Evolutionary conservation across 1,139 yeast genomes (phyloP).

Genomic region (Lodderomyces pseudojiufengensis): DNA sequence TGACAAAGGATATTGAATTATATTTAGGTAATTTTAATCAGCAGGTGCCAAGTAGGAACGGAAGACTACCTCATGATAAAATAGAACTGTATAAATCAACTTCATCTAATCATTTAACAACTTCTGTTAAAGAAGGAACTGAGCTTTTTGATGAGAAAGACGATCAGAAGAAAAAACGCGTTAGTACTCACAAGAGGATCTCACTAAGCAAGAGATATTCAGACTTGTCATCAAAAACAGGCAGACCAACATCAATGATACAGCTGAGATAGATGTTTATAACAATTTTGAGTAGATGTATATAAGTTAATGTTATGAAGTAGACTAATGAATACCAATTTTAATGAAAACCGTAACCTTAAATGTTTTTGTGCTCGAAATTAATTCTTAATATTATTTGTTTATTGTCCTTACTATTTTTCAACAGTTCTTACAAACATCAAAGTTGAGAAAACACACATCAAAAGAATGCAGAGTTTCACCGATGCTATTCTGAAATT

Average conservation of each 20-base stretch:
- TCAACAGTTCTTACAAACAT: not conserved
- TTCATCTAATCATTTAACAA: constrained; percentile 24
- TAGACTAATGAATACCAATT: no score
- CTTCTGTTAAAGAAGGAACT: constrained; percentile 3
- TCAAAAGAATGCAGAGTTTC: constrained; percentile 16
- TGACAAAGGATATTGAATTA: constrained; percentile 14
- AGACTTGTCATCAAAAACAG: constrained; percentile 14
- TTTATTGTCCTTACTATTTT: not conserved
- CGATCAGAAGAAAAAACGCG: not conserved
- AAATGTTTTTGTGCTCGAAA: not conserved
- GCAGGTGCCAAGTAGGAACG: not conserved
- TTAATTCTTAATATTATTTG: not conserved
- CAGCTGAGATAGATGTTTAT: not conserved
- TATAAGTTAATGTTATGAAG: no score
- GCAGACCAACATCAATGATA: constrained; percentile 11
- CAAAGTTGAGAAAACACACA: no score
- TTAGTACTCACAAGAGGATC: constrained; percentile 9
- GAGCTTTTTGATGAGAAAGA: no score
- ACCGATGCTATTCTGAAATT: constrained; percentile 17
- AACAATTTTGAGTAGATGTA: not conserved
- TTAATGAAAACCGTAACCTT: no score
- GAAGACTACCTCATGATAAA: not conserved
- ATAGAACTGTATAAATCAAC: constrained; percentile 17
- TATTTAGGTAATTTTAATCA: constrained; percentile 7
- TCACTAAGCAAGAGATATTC: constrained; percentile 13